Evolutionary conservation across 2,329 filamentous ascomycete genomes (phyloP), one percentile per base, ranked within the genome.

Genomic region (Thielaviopsis musarum): DNA sequence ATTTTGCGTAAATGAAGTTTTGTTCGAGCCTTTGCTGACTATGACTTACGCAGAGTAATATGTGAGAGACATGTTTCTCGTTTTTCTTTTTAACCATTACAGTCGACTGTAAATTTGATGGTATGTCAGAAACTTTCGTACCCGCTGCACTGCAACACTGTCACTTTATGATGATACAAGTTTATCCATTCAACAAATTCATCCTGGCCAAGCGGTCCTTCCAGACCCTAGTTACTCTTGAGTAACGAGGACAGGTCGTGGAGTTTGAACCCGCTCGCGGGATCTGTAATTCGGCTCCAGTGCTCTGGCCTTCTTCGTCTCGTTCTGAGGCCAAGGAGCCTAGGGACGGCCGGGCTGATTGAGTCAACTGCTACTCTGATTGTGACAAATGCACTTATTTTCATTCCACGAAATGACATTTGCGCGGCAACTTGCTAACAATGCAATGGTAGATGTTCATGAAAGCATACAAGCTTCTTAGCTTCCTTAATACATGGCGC

Each of bases 171-270:
- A 73, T 73, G 70, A 73, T 63, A 69, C 69, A 73, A 82, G 83
- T 82, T 82, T 83, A 85, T 86, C 83, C 83, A 86, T 86, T 86
- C 83, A 79, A 84, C 81, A 77, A 85, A 75, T 70, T 77, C 78
- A 75, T 78, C 71, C 73, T 73, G 70, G 75, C 83, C 84, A 75
- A 85, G 82, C 80, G 79, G 82, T 80, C 74, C 85, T 88, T 78
- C 80, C 84, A 71, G 81, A 87, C 84, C 80, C 70, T 74, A 88
- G 81, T 69, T 70, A 58, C 66, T 66, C 67, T 65, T 66, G 64
- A 70, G 68, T 67, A 72, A 77, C 74, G 72, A 88, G 76, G 84
- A 88, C 72, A 69, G 78, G 85, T 87, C 84, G 85, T 88, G 84
- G 81, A 87, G 85, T 86, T 81, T 69, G 64, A 74, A 69, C 68